Base-by-base conservation (phyloP, 2,329 filamentous ascomycete genomes). In the Teratosphaeria destructans region DNA sequence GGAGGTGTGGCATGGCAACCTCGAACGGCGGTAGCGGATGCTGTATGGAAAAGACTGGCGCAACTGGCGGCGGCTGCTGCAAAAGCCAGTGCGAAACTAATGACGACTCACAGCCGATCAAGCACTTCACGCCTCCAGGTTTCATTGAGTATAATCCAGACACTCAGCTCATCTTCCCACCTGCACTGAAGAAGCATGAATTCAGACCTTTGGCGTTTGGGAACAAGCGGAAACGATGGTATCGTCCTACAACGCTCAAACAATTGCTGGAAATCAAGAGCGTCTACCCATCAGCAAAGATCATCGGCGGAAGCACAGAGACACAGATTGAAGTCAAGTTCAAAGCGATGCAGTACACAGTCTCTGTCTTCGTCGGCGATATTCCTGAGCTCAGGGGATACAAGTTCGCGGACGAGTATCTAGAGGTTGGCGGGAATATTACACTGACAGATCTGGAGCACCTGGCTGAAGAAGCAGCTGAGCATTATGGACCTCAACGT, bases 311-410 rank as follows among this genome's bases (percentile, higher is more conserved):
- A 62, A 96, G 91, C 72, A 95, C 92, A 2, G 94, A 99, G 74
- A 97, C 93, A 0, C 94, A 97, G 74, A 97, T 99, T 62, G 94
- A 99, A 75, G 89, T 95, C 76, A 96, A 96, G 75, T 97, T 99
- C 82, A 97, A 97, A 77, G 90, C 87, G 0, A 84, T 96, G 79
- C 83, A 91, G 67, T 97, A 97, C 71, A 87, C 87, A 3, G 85
- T 89, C 1, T 96, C 92, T 0, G 89, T 99, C 0, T 97, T 88
- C 65, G 89, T 97, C 10, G 92, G 93, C 11, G 94, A 99, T 68
- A 96, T 99, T 60, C 79, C 89, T 0, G 94, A 97, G 74, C 77
- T 99, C 60, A 82, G 90, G 12, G 87, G 92, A 65, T 97, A 90
- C 71, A 80, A 79, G 3, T 87, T 96, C 71, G 81, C 88, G 52